Percentiles rank a stretch among this genome's conserved stretches.
Evolutionary conservation across 2,329 filamentous ascomycete genomes (phyloP).

Genomic region (Incumbomyces delicatus): DNA sequence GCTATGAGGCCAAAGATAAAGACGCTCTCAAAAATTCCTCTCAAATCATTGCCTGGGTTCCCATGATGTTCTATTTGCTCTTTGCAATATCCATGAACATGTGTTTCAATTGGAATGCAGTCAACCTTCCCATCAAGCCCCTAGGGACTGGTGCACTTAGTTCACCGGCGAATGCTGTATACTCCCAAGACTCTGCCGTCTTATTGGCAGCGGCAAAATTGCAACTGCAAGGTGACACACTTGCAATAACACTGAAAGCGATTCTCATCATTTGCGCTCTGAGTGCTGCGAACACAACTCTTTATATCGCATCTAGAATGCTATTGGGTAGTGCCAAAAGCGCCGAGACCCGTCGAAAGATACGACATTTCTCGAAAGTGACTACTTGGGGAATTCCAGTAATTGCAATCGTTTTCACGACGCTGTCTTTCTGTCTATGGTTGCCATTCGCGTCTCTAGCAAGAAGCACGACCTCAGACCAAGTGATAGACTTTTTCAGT

Average conservation of each 20-base stretch:
- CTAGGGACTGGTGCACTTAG: too few relatives aligned
- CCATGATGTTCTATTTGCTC: constrained; percentile 22
- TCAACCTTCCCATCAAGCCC: too few relatives aligned
- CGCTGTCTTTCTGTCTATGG: neutral
- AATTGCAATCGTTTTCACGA: neutral
- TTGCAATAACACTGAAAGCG: constrained; percentile 16
- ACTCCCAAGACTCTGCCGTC: too few relatives aligned
- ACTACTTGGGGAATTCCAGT: too few relatives aligned
- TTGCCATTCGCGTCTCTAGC: neutral
- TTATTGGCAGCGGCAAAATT: too few relatives aligned
- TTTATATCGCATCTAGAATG: constrained; percentile 27
- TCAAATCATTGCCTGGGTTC: constrained; percentile 23
- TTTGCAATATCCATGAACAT: constrained; percentile 21
- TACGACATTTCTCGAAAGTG: too few relatives aligned
- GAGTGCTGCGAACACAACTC: constrained; percentile 25
- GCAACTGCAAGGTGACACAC: too few relatives aligned
- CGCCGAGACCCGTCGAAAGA: neutral
- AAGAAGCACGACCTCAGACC: neutral
- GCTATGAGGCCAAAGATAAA: constrained; percentile 25
- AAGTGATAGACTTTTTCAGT: neutral
- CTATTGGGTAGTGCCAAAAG: constrained; percentile 23
- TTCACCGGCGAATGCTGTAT: too few relatives aligned
- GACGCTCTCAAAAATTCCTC: constrained; percentile 20
- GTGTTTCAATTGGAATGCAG: constrained; percentile 20
- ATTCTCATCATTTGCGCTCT: constrained; percentile 25